Conservation (phyloP, 495 filamentous ascomycete species). For the Letharia columbiana region DNA sequence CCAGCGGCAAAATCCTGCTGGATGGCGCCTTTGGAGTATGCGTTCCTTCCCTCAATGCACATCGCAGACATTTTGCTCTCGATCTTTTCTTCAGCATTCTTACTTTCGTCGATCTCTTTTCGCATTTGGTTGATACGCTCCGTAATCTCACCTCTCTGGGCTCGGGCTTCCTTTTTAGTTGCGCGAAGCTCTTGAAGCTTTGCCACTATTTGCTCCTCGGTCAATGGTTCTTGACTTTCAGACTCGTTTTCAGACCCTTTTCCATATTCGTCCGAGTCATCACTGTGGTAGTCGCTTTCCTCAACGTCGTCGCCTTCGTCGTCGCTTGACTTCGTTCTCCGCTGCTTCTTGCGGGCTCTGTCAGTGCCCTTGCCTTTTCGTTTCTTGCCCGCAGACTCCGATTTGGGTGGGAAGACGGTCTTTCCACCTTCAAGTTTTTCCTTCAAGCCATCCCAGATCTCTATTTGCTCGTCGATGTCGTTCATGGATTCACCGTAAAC, state of each 20-base stretch:
- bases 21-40: slow-evolving; percentile 43
- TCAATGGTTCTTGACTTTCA: slow-evolving; percentile 28
- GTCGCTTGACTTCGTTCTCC: slow-evolving; percentile 18
- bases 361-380: slow-evolving; percentile 33
- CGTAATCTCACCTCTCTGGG: slow-evolving; percentile 27
- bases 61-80: slow-evolving; percentile 34
- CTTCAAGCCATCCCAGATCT: slow-evolving; percentile 41
- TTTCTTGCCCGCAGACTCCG: slow-evolving; percentile 26
- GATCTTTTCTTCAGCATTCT: slow-evolving; percentile 31
- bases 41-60: slow-evolving; percentile 49
- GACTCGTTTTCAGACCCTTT: slow-evolving; percentile 20
- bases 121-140: slow-evolving; percentile 28
- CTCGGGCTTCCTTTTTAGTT: slow-evolving; percentile 33
- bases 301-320: slow-evolving; percentile 27
- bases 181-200: slow-evolving; percentile 33
- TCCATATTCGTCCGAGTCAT: slow-evolving; percentile 18
- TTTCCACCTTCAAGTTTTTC: slow-evolving; percentile 39
- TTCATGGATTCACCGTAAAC: slow-evolving; percentile 30
- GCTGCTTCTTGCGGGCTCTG: slow-evolving; percentile 20
- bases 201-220: slow-evolving; percentile 29
- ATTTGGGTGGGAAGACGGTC: slow-evolving; percentile 40
- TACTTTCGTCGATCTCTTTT: slow-evolving; percentile 27
- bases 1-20: slow-evolving; percentile 49
- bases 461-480: slow-evolving; percentile 34
- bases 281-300: slow-evolving; percentile 16